Percentiles rank a stretch among this genome's conserved stretches.
These are phyloP conservation scores for Solanum ossicruentum DNA, from an alignment of 257 asterid species.

Conservation along the genomic window DNA sequence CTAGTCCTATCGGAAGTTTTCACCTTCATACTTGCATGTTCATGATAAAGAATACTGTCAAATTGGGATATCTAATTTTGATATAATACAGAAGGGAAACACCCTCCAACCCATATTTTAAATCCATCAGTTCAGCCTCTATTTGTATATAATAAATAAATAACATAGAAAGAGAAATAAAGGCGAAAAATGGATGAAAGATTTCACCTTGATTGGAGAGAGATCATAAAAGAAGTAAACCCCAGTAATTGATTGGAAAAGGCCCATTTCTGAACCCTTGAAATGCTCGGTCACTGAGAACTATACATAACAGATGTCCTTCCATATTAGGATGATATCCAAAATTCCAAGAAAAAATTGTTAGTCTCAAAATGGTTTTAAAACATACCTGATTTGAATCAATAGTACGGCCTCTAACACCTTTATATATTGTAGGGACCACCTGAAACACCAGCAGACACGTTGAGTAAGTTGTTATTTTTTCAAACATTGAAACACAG, in stretches of 20 bases:
- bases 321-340: background rate
- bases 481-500: background rate
- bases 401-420: conserved; percentile 58
- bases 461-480: background rate
- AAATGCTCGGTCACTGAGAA: conserved; percentile 97
- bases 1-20: background rate
- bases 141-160: background rate
- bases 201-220: conserved; percentile 84
- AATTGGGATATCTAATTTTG: background rate
- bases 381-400: conserved; percentile 79
- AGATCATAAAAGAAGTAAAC: conserved; percentile 91
- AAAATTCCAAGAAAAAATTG: background rate
- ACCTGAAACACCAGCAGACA: conserved; percentile 50
- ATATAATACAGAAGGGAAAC: background rate
- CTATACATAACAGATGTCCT: conserved; percentile 27
- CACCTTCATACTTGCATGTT: background rate
- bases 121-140: background rate
- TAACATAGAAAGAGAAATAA: background rate
- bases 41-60: background rate
- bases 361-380: background rate
- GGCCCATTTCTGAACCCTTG: conserved; percentile 54
- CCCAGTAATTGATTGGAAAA: conserved; percentile 57
- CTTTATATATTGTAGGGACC: conserved; percentile 80
- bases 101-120: background rate
- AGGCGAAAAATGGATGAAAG: background rate